These are phyloP conservation scores for Linum usitatissimum DNA, from an alignment of 345 rosid species.

Conservation along the genomic window DNA sequence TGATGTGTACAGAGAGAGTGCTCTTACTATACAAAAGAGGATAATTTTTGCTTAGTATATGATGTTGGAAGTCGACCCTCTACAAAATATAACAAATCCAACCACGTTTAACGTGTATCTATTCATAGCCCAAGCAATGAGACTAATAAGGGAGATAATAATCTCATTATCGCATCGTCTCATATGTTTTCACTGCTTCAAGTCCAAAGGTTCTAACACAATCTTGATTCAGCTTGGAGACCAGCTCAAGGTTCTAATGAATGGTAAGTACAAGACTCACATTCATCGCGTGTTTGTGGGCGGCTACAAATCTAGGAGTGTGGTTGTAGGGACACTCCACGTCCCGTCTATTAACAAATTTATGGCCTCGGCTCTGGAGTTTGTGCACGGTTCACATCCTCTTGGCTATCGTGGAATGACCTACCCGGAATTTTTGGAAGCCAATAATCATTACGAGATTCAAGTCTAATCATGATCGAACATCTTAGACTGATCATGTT, in stretches of 20 bases:
- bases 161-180: too few relatives aligned
- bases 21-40: too few relatives aligned
- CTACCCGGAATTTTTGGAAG: conserved; percentile 14
- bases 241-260: conserved; percentile 22
- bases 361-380: conserved; percentile 13
- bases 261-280: conserved; percentile 22
- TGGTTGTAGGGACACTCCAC: conserved; percentile 15
- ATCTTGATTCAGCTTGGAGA: conserved; percentile 20
- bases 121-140: too few relatives aligned
- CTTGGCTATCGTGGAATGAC: conserved; percentile 15
- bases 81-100: too few relatives aligned
- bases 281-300: conserved; percentile 18
- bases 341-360: conserved; percentile 11
- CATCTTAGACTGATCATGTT: not conserved
- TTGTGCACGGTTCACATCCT: conserved; percentile 9
- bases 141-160: too few relatives aligned
- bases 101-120: too few relatives aligned
- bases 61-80: too few relatives aligned
- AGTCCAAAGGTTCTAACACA: not conserved
- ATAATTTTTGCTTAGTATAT: too few relatives aligned
- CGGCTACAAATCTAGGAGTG: conserved; percentile 12
- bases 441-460: conserved; percentile 7
- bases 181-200: too few relatives aligned
- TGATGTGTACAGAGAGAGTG: too few relatives aligned
- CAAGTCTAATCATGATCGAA: conserved; percentile 14